A percentile compares a stretch with the other conserved stretches of the same genome.
Conservation (phyloP, 495 filamentous ascomycete genomes). For the Penicillium waksmanii region DNA sequence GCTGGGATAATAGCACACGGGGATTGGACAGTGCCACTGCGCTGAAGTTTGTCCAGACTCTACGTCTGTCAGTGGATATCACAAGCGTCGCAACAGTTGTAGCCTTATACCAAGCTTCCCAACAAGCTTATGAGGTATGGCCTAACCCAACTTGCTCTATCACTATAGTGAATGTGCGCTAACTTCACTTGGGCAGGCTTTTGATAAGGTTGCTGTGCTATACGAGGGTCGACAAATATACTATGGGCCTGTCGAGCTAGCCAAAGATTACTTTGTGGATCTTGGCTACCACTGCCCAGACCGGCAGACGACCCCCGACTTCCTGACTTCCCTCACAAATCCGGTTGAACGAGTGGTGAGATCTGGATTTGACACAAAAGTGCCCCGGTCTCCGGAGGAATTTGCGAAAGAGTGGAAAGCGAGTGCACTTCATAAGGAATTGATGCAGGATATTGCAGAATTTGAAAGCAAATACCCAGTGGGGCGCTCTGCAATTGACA, state of each 20-base stretch:
- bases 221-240: conserved; percentile 55
- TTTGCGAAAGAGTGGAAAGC: conserved; percentile 59
- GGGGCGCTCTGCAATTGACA: conserved; percentile 6
- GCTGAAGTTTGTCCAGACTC: conserved; percentile 65
- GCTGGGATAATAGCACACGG: conserved; percentile 82
- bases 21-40: conserved; percentile 81
- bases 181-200: conserved; percentile 16
- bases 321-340: conserved; percentile 69
- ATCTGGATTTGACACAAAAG: conserved; percentile 57
- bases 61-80: conserved; percentile 69
- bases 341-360: conserved; percentile 59
- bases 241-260: conserved; percentile 20
- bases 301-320: conserved; percentile 61
- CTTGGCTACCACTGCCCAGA: conserved; percentile 46
- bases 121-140: conserved; percentile 68
- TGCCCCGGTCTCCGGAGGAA: conserved; percentile 67
- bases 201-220: conserved; percentile 57
- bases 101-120: conserved; percentile 78
- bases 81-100: conserved; percentile 70
- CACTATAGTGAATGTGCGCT: neutral
- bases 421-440: conserved; percentile 43
- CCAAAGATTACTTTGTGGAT: conserved; percentile 60
- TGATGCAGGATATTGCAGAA: conserved; percentile 49
- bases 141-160: neutral
- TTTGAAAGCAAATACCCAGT: conserved; percentile 40